Evolutionary conservation across 2,329 filamentous ascomycete species (phyloP).

Genomic region (Ophiocordyceps sinensis): DNA sequence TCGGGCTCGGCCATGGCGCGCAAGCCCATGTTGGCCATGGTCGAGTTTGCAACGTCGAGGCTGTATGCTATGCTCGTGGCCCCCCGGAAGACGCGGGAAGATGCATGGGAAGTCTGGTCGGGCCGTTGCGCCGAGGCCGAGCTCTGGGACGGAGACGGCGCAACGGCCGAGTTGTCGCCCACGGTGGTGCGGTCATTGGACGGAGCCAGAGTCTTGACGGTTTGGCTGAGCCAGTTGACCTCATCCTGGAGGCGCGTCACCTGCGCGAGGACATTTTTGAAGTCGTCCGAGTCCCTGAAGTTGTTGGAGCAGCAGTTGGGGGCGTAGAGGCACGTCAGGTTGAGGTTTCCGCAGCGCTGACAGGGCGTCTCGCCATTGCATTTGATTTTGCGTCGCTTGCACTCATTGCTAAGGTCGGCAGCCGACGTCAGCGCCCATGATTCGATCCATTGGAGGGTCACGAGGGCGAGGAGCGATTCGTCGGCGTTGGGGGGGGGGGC

Average conservation of each 20-base stretch:
- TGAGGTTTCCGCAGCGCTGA: conserved; percentile 53
- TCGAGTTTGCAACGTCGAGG: conserved; percentile 74
- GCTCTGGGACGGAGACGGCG: conserved; percentile 18
- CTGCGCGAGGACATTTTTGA: conserved; percentile 64
- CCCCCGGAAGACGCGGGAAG: conserved; percentile 58
- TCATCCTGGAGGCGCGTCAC: conserved; percentile 68
- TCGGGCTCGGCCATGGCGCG: conserved; percentile 44
- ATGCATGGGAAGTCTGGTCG: conserved; percentile 30
- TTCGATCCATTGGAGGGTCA: background rate
- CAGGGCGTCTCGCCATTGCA: conserved; percentile 59
- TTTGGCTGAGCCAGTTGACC: conserved; percentile 62
- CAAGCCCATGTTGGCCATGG: conserved; percentile 81
- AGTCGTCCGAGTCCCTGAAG: conserved; percentile 89
- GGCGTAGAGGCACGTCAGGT: conserved; percentile 49
- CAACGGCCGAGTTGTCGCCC: background rate
- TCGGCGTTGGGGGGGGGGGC: background rate
- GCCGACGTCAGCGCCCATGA: background rate
- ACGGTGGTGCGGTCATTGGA: conserved; percentile 16
- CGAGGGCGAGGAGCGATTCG: too few relatives aligned
- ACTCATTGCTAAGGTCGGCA: conserved; percentile 44
- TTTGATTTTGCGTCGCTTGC: conserved; percentile 62
- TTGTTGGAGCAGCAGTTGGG: conserved; percentile 57
- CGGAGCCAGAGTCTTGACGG: conserved; percentile 40
- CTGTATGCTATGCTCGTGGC: conserved; percentile 78
- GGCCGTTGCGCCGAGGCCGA: conserved; percentile 22